phyloP scores from a whole-genome alignment of 1,284 basidiomycete species.

The Malassezia sympodialis region DNA sequence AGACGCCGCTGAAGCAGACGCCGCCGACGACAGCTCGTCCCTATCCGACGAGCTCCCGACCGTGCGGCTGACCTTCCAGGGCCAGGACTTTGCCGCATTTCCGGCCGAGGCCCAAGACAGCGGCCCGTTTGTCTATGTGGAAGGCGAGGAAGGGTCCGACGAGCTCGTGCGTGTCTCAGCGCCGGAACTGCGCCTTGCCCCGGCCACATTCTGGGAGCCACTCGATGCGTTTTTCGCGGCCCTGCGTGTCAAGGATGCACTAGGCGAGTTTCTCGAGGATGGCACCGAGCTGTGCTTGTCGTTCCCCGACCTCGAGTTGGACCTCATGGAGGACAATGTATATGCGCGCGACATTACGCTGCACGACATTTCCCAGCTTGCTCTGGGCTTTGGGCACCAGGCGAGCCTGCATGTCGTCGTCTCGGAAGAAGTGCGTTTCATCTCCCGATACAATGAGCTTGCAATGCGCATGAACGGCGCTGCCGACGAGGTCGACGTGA shows the following conservation, averaged over 20 bases:
- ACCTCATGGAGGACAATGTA: slow-evolving; percentile 36
- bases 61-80: slow-evolving; percentile 35
- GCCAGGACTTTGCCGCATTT: slow-evolving; percentile 40
- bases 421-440: slow-evolving; percentile 32
- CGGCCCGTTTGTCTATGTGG: background rate
- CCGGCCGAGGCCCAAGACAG: background rate
- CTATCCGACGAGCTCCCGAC: slow-evolving; percentile 10
- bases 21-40: slow-evolving; percentile 1
- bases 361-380: slow-evolving; percentile 35
- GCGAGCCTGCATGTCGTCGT: slow-evolving; percentile 34
- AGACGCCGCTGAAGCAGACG: background rate
- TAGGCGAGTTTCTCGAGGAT: slow-evolving; percentile 46
- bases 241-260: slow-evolving; percentile 30
- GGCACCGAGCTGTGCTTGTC: slow-evolving; percentile 29
- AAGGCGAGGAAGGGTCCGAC: background rate
- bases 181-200: slow-evolving; percentile 22
- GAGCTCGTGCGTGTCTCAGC: slow-evolving; percentile 24
- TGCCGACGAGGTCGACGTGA: slow-evolving; percentile 3
- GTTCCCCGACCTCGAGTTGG: slow-evolving; percentile 35
- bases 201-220: slow-evolving; percentile 32
- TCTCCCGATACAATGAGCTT: slow-evolving; percentile 39
- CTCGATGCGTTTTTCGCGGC: slow-evolving; percentile 35
- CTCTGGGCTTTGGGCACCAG: slow-evolving; percentile 26
- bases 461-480: slow-evolving; percentile 29
- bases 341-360: slow-evolving; percentile 40